These are phyloP conservation scores for Pezicula rhizophila DNA, from an alignment of 2,329 filamentous ascomycete genomes.

Conservation along the genomic window DNA sequence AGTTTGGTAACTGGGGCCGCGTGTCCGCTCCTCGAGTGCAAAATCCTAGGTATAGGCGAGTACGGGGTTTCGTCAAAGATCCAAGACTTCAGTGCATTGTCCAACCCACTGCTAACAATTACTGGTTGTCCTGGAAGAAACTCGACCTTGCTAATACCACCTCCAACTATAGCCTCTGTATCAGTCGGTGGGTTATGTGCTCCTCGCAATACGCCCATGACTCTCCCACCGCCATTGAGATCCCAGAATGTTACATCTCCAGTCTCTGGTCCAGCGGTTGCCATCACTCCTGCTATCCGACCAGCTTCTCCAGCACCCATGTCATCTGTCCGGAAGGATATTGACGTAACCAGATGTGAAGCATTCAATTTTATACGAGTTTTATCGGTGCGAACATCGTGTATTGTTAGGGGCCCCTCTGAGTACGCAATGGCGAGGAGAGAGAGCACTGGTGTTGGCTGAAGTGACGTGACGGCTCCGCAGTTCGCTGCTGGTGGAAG, in stretches of 20 bases:
- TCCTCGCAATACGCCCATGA: constrained; percentile 79
- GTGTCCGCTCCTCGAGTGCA: constrained; percentile 85
- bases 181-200: constrained; percentile 72
- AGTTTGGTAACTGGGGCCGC: constrained; percentile 78
- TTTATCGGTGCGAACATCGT: constrained; percentile 76
- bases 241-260: constrained; percentile 97
- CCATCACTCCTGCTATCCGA: constrained; percentile 83
- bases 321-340: constrained; percentile 86
- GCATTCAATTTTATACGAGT: constrained; percentile 63
- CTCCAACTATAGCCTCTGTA: constrained; percentile 48
- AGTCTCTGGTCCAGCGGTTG: constrained; percentile 70
- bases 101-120: constrained; percentile 80
- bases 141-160: constrained; percentile 80
- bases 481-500: constrained; percentile 66
- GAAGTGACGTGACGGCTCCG: constrained; percentile 79
- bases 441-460: constrained; percentile 78
- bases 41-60: constrained; percentile 74
- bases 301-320: constrained; percentile 85
- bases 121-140: constrained; percentile 87
- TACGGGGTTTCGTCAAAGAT: constrained; percentile 93
- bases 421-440: constrained; percentile 84
- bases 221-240: constrained; percentile 78
- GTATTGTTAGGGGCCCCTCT: constrained; percentile 70
- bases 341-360: constrained; percentile 65
- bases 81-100: constrained; percentile 94